Evolutionary conservation across 1,284 basidiomycete genomes (phyloP).

Genomic region (Boletus sp.): DNA sequence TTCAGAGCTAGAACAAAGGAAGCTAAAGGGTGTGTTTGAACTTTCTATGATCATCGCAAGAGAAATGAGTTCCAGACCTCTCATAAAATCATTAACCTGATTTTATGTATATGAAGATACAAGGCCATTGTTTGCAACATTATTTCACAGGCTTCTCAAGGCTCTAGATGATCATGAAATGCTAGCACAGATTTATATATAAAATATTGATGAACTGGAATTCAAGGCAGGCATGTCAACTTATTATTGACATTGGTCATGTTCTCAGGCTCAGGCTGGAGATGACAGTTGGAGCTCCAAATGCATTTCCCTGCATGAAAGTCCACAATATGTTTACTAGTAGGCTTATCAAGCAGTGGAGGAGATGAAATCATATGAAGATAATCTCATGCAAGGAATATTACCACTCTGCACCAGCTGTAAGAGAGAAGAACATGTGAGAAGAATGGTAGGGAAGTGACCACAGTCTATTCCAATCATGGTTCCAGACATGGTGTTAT

Average conservation of each 20-base stretch:
- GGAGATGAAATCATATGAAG: neutral
- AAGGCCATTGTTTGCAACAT: slow-evolving; percentile 7
- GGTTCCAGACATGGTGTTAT: slow-evolving; percentile 18
- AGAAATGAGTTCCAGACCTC: neutral
- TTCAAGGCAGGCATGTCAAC: slow-evolving; percentile 10
- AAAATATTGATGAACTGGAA: slow-evolving; percentile 21
- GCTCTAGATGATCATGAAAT: slow-evolving; percentile 1
- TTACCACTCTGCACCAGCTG: slow-evolving; percentile 9
- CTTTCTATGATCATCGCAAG: neutral
- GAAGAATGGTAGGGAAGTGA: slow-evolving; percentile 1
- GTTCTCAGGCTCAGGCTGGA: neutral
- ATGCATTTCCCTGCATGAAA: slow-evolving; percentile 17
- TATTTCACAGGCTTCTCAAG: slow-evolving; percentile 20
- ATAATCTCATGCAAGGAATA: neutral
- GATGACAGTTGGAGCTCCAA: neutral
- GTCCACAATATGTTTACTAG: slow-evolving; percentile 16
- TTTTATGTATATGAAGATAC: neutral
- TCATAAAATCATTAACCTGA: neutral
- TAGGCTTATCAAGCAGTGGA: slow-evolving; percentile 10
- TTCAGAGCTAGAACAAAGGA: neutral
- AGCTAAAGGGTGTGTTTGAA: slow-evolving; percentile 6
- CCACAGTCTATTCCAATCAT: neutral
- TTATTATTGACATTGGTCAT: slow-evolving; percentile 15
- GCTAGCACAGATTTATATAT: slow-evolving; percentile 13
- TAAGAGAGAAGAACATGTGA: neutral